Evolutionary conservation across 2,329 filamentous ascomycete species (phyloP).

Genomic region (Penicillium sp.): DNA sequence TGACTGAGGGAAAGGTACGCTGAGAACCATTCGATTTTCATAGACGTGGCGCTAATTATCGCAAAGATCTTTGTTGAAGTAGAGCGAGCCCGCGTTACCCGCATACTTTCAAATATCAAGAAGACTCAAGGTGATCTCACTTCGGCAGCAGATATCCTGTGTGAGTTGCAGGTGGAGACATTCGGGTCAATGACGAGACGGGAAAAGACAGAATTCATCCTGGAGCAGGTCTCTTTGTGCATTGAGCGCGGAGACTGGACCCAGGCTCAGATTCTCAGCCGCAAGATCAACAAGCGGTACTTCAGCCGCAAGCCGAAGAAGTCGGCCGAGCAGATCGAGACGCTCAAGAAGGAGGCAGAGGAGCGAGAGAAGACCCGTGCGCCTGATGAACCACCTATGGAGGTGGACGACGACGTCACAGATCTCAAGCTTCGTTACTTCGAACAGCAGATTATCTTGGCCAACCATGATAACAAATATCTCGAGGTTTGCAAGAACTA

Average conservation of each 20-base stretch:
- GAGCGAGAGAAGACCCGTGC: conserved; percentile 72
- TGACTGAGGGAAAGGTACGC: conserved; percentile 88
- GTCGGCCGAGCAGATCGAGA: conserved; percentile 81
- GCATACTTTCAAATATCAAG: conserved; percentile 95
- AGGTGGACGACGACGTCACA: conserved; percentile 83
- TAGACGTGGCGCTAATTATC: background rate
- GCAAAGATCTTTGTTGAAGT: conserved; percentile 93
- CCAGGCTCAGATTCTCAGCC: conserved; percentile 86
- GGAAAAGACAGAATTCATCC: conserved; percentile 98
- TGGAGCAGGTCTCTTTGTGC: conserved; percentile 90
- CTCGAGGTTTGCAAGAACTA: conserved; percentile 98
- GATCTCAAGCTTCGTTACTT: conserved; percentile 95
- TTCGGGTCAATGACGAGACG: conserved; percentile 97
- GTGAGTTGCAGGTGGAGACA: conserved; percentile 96
- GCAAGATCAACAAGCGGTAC: conserved; percentile 96
- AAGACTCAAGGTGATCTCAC: conserved; percentile 90
- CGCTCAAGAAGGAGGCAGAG: conserved; percentile 80
- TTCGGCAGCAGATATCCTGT: conserved; percentile 86
- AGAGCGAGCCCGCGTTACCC: conserved; percentile 91
- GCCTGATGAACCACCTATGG: conserved; percentile 72
- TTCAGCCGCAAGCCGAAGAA: conserved; percentile 88
- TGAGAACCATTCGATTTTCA: background rate
- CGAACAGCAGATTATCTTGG: conserved; percentile 91
- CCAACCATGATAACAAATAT: conserved; percentile 97
- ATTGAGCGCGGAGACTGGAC: conserved; percentile 96